Evolutionary conservation across 2,329 filamentous ascomycete species (phyloP).

Genomic region (Rhexocercosporidium sp.): DNA sequence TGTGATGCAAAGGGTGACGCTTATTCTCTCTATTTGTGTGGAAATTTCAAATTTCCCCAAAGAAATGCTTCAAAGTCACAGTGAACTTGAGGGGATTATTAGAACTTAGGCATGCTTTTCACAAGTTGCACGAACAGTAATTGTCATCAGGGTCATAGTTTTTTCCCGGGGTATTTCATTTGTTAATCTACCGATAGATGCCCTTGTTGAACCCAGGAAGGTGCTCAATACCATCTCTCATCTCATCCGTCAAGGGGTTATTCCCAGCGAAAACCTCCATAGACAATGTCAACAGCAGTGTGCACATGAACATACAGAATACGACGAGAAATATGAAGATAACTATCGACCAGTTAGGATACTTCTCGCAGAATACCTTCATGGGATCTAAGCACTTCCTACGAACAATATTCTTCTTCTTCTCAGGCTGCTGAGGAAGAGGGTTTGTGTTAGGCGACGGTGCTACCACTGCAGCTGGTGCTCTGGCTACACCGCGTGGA

Average conservation of each 20-base stretch:
- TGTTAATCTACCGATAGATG: neutral
- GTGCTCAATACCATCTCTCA: slow-evolving; percentile 1
- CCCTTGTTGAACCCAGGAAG: neutral
- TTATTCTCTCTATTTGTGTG: too few relatives aligned
- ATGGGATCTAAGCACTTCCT: neutral
- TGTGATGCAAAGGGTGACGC: too few relatives aligned
- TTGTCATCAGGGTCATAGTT: too few relatives aligned
- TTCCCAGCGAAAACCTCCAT: neutral
- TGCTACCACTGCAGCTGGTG: neutral
- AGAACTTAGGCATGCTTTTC: too few relatives aligned
- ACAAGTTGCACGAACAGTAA: too few relatives aligned
- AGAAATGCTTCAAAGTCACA: too few relatives aligned
- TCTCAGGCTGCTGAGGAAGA: neutral
- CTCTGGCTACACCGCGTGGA: neutral
- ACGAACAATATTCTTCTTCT: neutral
- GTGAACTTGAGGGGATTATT: too few relatives aligned
- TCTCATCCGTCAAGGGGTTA: slow-evolving; percentile 9
- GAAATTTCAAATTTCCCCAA: too few relatives aligned
- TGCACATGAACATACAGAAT: neutral
- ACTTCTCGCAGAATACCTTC: slow-evolving; percentile 8
- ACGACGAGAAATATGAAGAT: neutral
- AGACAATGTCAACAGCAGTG: neutral
- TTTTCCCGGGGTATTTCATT: neutral
- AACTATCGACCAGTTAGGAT: neutral
- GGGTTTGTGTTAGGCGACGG: neutral